Evolutionary conservation across 371 early-diverging fungal species (phyloP).

Genomic region (Mucor lusitanicus): DNA sequence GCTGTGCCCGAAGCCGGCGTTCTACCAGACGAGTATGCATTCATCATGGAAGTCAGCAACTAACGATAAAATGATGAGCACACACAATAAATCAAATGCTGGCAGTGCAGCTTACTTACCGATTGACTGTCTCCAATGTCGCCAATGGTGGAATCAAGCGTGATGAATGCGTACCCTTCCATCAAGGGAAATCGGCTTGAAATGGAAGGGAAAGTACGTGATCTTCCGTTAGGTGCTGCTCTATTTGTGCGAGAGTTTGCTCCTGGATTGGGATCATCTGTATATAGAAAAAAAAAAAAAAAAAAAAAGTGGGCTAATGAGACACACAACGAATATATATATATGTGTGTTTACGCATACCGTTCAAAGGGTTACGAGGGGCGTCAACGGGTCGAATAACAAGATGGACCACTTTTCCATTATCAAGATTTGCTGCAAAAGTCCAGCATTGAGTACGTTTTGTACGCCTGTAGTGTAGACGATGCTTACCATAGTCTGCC

Average conservation of each 20-base stretch:
- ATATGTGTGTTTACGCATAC: slow-evolving; percentile 27
- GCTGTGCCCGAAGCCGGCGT: neutral
- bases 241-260: slow-evolving; percentile 3
- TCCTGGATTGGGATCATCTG: slow-evolving; percentile 26
- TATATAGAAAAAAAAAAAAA: too few species aligned
- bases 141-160: slow-evolving; percentile 34
- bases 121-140: slow-evolving; percentile 38
- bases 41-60: slow-evolving; percentile 30
- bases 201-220: slow-evolving; percentile 26
- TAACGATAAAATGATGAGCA: neutral
- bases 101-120: slow-evolving; percentile 33
- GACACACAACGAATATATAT: neutral
- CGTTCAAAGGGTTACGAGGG: slow-evolving; percentile 54
- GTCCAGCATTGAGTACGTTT: neutral
- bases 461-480: neutral
- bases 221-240: neutral
- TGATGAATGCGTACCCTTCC: slow-evolving; percentile 54
- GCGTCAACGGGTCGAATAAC: slow-evolving; percentile 61
- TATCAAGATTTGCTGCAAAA: slow-evolving; percentile 49
- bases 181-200: slow-evolving; percentile 31
- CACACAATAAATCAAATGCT: neutral
- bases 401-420: slow-evolving; percentile 63
- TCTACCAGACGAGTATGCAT: slow-evolving; percentile 17
- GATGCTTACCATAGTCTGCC: slow-evolving; percentile 54
- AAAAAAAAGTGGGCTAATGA: neutral